A percentile compares a stretch with the other conserved stretches of the same genome.
phyloP scores from a whole-genome alignment of 108 stramenopile species.

The Cylindrotheca fusiformis region DNA sequence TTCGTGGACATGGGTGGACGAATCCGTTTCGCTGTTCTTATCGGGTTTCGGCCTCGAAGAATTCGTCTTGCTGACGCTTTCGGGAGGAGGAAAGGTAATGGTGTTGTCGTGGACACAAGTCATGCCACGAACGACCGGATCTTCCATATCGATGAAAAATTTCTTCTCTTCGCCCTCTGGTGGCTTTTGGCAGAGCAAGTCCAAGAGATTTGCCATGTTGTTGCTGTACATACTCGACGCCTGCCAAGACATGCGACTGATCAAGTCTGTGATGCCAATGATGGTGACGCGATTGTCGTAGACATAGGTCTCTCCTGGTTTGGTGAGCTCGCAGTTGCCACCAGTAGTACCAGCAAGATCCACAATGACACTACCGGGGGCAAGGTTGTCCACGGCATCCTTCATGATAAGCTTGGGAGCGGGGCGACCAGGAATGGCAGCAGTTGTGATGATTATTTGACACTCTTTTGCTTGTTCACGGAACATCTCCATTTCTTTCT shows the following conservation, averaged over 20 bases:
- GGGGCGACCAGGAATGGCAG: slow-evolving; percentile 82
- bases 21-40: not conserved
- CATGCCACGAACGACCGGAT: slow-evolving; percentile 73
- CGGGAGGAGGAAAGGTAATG: slow-evolving; percentile 72
- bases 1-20: not conserved
- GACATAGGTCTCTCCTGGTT: slow-evolving; percentile 50
- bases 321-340: slow-evolving; percentile 87
- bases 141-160: slow-evolving; percentile 51
- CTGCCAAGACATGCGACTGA: slow-evolving; percentile 70
- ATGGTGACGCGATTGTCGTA: slow-evolving; percentile 72
- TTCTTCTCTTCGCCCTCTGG: slow-evolving; percentile 21
- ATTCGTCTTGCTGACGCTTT: slow-evolving; percentile 40
- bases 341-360: slow-evolving; percentile 88
- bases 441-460: slow-evolving; percentile 88
- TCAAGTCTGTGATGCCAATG: slow-evolving; percentile 78
- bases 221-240: slow-evolving; percentile 82
- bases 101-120: slow-evolving; percentile 46
- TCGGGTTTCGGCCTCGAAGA: slow-evolving; percentile 14
- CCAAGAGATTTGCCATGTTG: slow-evolving; percentile 86
- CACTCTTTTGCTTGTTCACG: slow-evolving; percentile 62
- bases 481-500: slow-evolving; percentile 73
- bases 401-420: slow-evolving; percentile 85
- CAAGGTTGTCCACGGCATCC: slow-evolving; percentile 78
- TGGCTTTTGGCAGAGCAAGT: slow-evolving; percentile 47
- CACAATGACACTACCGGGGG: slow-evolving; percentile 78